Base-by-base conservation (phyloP, 345 rosid genomes). In the Salix dunnii region DNA sequence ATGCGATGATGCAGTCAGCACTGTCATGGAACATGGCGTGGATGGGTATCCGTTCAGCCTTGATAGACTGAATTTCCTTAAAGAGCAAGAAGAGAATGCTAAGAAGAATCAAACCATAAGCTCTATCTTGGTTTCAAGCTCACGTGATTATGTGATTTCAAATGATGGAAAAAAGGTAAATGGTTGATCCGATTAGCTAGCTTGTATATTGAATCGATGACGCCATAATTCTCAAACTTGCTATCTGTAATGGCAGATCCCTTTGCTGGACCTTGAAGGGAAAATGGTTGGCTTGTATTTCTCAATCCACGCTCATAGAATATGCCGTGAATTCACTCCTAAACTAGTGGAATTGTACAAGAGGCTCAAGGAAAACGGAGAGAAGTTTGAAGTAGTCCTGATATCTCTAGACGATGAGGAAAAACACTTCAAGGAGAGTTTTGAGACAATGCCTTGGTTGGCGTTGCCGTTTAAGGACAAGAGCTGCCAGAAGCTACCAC, bases 191-290 rank as follows among this genome's bases (percentile, higher is more conserved):
- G 11, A 1, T 60, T 78, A 38, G 61, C 13, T 67, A 33, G 13
- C 13, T 21, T 9, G 65, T 6, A 42, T 6, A 18, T 21, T 17
- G 36, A 18, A 12, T 62, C 38, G 12, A 12, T 61, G 51, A 12
- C 36, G 8, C n/a, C 6, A 48, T 64, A 42, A 31, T 14, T 33
- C 4, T 2, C 4, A 13, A 66, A 2, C 5, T 38, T 70, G 7
- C 42, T 36, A n/a, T 27, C 53, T 81, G 21, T 51, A n/a, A 68
- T 35, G 62, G 21, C 73, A 92, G 97, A 78, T 89, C 20, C 89
- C 86, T 1, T 86, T 91, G 27, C 70, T 91, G 3, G 89, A 91
- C 12, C 92, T 92, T 25, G 89, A 88, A 85, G 97, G 95, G 68
- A 92, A 86, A 75, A 84, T 86, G 62, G 83, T 87, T 0, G 91